These are phyloP conservation scores for Trapa incisa DNA, from an alignment of 345 rosid genomes.

Conservation along the genomic window DNA sequence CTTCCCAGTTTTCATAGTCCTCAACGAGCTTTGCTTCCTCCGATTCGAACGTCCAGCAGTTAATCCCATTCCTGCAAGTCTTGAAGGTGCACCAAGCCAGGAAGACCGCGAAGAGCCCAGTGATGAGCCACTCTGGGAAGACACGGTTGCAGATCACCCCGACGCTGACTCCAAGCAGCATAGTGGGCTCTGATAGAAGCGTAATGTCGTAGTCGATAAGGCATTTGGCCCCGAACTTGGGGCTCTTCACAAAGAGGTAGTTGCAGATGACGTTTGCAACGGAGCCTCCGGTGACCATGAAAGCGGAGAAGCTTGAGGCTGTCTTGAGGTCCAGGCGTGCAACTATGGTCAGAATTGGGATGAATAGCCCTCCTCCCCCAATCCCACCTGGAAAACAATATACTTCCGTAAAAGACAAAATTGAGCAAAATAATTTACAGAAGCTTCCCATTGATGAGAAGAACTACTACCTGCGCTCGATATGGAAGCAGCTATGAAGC, in stretches of 20 bases:
- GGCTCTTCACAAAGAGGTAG: slow-evolving; percentile 20
- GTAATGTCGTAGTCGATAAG: slow-evolving; percentile 63
- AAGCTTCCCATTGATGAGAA: neutral
- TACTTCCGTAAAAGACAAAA: neutral
- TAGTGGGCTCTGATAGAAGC: slow-evolving; percentile 66
- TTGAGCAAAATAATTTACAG: neutral
- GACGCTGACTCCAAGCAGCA: slow-evolving; percentile 76
- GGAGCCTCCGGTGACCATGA: slow-evolving; percentile 92
- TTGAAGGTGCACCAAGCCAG: slow-evolving; percentile 68
- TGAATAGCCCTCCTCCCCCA: slow-evolving; percentile 81
- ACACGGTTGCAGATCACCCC: slow-evolving; percentile 70
- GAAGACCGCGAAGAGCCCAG: slow-evolving; percentile 50
- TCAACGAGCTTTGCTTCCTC: slow-evolving; percentile 21
- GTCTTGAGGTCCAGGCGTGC: slow-evolving; percentile 68
- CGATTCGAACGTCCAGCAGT: slow-evolving; percentile 53
- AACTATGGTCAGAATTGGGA: slow-evolving; percentile 58
- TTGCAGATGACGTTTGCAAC: slow-evolving; percentile 55
- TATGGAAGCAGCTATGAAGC: slow-evolving; percentile 61
- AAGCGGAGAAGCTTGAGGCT: slow-evolving; percentile 74
- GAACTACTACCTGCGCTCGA: slow-evolving; percentile 50
- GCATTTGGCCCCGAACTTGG: slow-evolving; percentile 29
- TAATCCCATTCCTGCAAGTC: slow-evolving; percentile 57
- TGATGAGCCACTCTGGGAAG: slow-evolving; percentile 84
- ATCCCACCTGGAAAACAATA: slow-evolving; percentile 33
- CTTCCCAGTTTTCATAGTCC: slow-evolving; percentile 27